Percentiles rank a stretch among this genome's conserved stretches.
Conservation (phyloP, 163 green algal species). For the Chloroidium sp. region DNA sequence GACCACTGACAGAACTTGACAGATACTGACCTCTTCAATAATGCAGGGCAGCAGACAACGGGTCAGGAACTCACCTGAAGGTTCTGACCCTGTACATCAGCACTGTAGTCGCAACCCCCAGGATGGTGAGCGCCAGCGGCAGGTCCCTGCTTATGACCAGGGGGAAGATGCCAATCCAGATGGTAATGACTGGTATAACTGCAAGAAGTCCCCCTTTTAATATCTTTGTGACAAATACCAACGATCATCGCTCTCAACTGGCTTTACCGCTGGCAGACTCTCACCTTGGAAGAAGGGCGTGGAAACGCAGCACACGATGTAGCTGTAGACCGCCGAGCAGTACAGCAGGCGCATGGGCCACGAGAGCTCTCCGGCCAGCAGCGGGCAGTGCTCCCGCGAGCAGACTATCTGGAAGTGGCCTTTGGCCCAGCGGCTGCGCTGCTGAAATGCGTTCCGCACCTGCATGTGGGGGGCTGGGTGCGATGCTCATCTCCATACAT, state of each 20-base stretch:
- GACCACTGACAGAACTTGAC: too few species aligned
- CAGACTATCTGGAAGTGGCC: constrained; percentile 54
- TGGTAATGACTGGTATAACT: constrained; percentile 26
- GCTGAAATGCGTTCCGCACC: constrained; percentile 55
- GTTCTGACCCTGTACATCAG: constrained; percentile 29
- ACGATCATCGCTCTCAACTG: too few species aligned
- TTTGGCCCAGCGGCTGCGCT: constrained; percentile 55
- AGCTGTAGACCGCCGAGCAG: constrained; percentile 24
- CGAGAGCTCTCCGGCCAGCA: constrained; percentile 23
- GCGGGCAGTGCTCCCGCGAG: constrained; percentile 17
- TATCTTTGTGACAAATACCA: too few species aligned
- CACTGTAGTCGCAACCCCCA: constrained; percentile 30
- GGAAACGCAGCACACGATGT: constrained; percentile 27
- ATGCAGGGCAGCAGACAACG: neutral
- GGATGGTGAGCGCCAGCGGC: constrained; percentile 43
- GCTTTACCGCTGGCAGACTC: too few species aligned
- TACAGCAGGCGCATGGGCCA: constrained; percentile 23
- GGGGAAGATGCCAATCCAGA: constrained; percentile 34
- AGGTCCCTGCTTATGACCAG: constrained; percentile 39
- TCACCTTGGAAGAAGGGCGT: constrained; percentile 25
- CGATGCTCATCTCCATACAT: too few species aligned
- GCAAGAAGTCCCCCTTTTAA: neutral
- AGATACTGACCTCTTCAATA: neutral
- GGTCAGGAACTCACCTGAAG: neutral
- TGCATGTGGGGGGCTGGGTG: constrained; percentile 40